Evolutionary conservation across 225 moss, liverwort and hornwort genomes (phyloP).

Genomic region (Pleurozium schreberi): DNA sequence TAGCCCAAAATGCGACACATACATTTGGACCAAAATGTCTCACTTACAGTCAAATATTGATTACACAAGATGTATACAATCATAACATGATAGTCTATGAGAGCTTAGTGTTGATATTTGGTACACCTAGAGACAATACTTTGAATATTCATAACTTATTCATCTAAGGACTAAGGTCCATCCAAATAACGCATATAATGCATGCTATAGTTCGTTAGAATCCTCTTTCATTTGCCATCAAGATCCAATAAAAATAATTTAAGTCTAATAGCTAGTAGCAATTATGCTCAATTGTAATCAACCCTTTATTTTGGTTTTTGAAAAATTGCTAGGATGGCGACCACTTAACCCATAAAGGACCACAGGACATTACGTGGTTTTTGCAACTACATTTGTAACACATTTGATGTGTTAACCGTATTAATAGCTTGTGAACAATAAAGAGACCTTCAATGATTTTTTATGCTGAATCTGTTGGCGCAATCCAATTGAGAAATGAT

Average conservation of each 20-base stretch:
- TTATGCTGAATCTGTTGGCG: too few species aligned
- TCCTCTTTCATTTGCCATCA: background rate
- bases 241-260: background rate
- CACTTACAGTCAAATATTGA: background rate
- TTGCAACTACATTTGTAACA: too few species aligned
- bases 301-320: too few species aligned
- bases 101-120: background rate
- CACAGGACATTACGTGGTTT: too few species aligned
- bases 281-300: background rate
- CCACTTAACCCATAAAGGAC: too few species aligned
- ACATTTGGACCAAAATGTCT: background rate
- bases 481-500: too few species aligned
- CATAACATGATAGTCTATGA: background rate
- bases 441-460: too few species aligned
- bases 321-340: too few species aligned
- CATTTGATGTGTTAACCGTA: too few species aligned
- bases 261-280: background rate
- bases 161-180: accelerated
- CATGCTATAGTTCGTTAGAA: accelerated
- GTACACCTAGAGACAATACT: background rate
- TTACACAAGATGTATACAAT: background rate
- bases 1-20: accelerated
- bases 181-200: background rate
- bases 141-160: background rate
- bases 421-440: too few species aligned